Percentiles rank a stretch among this genome's conserved stretches.
These are phyloP conservation scores for Colletotrichum sublineola DNA, from an alignment of 2,329 filamentous ascomycete genomes.

Conservation along the genomic window DNA sequence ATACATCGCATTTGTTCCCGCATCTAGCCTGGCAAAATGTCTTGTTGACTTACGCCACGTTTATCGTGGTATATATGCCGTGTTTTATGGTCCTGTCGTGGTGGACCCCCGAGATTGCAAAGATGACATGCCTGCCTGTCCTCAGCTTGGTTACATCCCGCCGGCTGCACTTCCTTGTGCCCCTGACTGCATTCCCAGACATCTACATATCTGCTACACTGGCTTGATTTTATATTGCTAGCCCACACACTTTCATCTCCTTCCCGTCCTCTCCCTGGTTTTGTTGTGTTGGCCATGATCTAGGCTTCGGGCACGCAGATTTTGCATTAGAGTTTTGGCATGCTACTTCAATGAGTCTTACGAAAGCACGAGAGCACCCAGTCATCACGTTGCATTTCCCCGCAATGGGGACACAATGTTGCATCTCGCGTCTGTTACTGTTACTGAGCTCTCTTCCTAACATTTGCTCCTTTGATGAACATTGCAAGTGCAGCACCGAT, in stretches of 20 bases:
- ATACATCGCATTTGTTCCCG: neutral
- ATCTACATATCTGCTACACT: neutral
- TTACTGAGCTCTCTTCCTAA: neutral
- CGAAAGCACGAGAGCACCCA: no score
- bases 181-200: neutral
- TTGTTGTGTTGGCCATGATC: neutral
- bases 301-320: neutral
- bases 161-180: neutral
- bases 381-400: neutral
- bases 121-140: neutral
- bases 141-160: conserved; percentile 8
- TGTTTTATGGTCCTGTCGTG: neutral
- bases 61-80: neutral
- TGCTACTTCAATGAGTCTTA: neutral
- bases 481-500: neutral
- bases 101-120: conserved; percentile 15
- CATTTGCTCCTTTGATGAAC: neutral
- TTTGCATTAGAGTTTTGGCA: no score
- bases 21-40: neutral
- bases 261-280: neutral
- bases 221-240: neutral
- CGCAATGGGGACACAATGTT: no score
- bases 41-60: neutral
- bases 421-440: neutral
- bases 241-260: neutral